A percentile compares a stretch with the other conserved stretches of the same genome.
These are phyloP conservation scores for Picea engelmannii DNA, from an alignment of 83 land plant genomes.

Conservation along the genomic window DNA sequence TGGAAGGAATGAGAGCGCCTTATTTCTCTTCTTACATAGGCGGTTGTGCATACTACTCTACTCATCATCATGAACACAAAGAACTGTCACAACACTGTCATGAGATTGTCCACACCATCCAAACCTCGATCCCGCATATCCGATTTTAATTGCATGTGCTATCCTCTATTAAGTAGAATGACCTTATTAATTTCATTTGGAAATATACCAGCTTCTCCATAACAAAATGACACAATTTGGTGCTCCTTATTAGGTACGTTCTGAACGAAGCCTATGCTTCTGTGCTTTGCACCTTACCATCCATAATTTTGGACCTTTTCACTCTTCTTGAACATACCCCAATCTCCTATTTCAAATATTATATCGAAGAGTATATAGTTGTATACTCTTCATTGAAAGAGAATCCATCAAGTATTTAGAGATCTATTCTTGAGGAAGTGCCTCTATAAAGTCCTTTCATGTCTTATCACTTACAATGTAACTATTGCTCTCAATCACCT, in stretches of 20 bases:
- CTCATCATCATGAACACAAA: slow-evolving; percentile 96
- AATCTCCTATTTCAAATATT: slow-evolving; percentile 84
- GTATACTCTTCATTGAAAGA: slow-evolving; percentile 58
- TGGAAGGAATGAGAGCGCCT: too few species aligned
- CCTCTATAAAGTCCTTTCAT: slow-evolving; percentile 52
- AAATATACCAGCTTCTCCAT: slow-evolving; percentile 77
- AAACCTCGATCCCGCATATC: slow-evolving; percentile 84
- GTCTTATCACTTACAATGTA: slow-evolving; percentile 69
- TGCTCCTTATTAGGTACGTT: slow-evolving; percentile 54
- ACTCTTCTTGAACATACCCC: slow-evolving; percentile 85
- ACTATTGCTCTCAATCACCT: too few species aligned
- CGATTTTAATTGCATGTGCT: slow-evolving; percentile 80
- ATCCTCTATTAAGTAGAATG: slow-evolving; percentile 87
- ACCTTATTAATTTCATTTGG: slow-evolving; percentile 77
- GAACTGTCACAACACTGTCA: slow-evolving; percentile 90
- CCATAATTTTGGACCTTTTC: slow-evolving; percentile 71
- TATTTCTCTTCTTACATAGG: too few species aligned
- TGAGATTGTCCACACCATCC: slow-evolving; percentile 95
- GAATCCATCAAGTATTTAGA: too few species aligned
- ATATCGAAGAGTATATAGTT: slow-evolving; percentile 41
- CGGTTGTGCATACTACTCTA: too few species aligned
- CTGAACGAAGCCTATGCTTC: slow-evolving; percentile 94
- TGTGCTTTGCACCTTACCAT: slow-evolving; percentile 86
- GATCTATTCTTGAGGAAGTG: too few species aligned
- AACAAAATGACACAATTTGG: slow-evolving; percentile 78